Evolutionary conservation across 78 protist species (phyloP).

Genomic region (Tieghemostelium lacteum): DNA sequence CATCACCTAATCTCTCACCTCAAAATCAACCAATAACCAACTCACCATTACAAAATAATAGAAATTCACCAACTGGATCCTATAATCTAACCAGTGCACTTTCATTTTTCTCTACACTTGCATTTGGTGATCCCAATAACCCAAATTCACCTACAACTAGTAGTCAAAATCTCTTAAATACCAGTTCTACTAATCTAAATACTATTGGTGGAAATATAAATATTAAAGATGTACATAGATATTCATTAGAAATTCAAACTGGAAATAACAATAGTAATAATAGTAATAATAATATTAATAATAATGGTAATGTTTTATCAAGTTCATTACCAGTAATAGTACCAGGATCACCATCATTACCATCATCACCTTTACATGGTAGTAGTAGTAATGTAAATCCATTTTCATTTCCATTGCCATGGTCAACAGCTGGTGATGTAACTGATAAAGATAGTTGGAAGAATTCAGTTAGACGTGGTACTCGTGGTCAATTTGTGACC

Average conservation of each 20-base stretch:
- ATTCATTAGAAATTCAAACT: no score
- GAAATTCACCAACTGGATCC: constrained; percentile 1
- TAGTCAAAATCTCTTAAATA: not conserved
- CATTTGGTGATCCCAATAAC: not conserved
- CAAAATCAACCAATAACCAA: no score
- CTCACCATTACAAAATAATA: not conserved
- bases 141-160: not conserved
- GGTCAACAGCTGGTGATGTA: constrained; percentile 3
- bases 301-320: not conserved
- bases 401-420: constrained; percentile 30
- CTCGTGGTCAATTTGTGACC: constrained; percentile 63
- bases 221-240: no score
- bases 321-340: constrained; percentile 10
- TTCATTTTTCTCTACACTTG: constrained; percentile 7
- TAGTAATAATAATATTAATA: constrained; percentile 4
- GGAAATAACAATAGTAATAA: no score
- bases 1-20: no score
- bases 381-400: not conserved
- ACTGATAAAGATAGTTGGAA: constrained; percentile 25
- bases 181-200: not conserved
- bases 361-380: constrained; percentile 5
- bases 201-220: no score
- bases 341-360: constrained; percentile 18
- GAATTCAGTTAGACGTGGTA: constrained; percentile 17
- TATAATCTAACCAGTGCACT: not conserved